Evolutionary conservation across 2,329 filamentous ascomycete genomes (phyloP).

Genomic region (Colletotrichum tanaceti): DNA sequence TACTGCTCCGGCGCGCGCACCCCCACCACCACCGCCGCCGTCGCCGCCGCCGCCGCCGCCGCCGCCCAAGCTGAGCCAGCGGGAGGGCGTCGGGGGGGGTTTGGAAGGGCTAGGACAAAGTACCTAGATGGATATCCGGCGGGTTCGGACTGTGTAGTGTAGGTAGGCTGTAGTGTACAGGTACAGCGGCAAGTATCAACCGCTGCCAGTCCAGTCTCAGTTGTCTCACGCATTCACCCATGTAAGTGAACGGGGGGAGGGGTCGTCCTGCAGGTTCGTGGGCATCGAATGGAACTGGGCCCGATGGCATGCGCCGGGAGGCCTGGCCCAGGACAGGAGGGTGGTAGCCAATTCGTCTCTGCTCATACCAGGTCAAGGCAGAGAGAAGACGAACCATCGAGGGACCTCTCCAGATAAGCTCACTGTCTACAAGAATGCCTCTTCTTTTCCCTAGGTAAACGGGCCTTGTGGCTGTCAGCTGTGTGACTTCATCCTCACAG

Average conservation of each 20-base stretch:
- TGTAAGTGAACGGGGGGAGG: constrained; percentile 11
- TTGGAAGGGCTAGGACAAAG: not conserved
- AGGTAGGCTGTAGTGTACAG: too few species aligned
- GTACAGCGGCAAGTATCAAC: not conserved
- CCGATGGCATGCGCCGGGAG: constrained; percentile 8
- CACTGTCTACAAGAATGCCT: not conserved
- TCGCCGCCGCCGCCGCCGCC: constrained; percentile 1
- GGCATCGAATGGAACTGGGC: constrained; percentile 10
- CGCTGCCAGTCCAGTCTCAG: not conserved
- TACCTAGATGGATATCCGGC: constrained; percentile 23
- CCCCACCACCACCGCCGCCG: constrained; percentile 5
- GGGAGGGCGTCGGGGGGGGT: too few species aligned
- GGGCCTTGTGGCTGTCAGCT: too few species aligned
- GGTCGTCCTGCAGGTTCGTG: constrained; percentile 23
- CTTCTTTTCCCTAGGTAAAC: too few species aligned
- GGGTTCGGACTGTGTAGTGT: not conserved
- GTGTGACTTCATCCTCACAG: constrained; percentile 3
- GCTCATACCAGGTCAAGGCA: constrained; percentile 10
- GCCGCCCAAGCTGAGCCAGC: constrained; percentile 2
- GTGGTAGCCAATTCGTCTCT: constrained; percentile 1
- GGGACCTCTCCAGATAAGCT: not conserved
- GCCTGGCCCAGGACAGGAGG: too few species aligned
- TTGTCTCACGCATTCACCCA: not conserved
- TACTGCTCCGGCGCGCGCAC: not conserved
- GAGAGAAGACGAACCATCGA: not conserved